Percentiles rank a stretch among this genome's conserved stretches.
Evolutionary conservation across 805 yeast species (phyloP).

Genomic region (Teunomyces funiuensis): DNA sequence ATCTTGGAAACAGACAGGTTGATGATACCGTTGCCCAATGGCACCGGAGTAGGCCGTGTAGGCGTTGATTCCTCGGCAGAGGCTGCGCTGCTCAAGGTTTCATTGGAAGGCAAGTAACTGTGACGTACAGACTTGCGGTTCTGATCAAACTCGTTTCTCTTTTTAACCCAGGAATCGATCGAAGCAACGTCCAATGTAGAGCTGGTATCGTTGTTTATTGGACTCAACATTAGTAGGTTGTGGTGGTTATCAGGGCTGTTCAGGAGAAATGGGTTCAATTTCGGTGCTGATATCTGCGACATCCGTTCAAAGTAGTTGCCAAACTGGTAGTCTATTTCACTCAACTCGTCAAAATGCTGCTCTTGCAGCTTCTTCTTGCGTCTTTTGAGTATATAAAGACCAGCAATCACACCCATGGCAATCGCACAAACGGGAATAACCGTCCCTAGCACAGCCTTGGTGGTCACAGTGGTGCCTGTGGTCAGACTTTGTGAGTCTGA

Average conservation of each 20-base stretch:
- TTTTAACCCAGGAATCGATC: constrained; percentile 52
- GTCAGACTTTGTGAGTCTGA: constrained; percentile 29
- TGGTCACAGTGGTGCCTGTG: constrained; percentile 18
- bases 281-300: constrained; percentile 4
- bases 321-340: constrained; percentile 29
- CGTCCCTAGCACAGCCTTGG: constrained; percentile 38
- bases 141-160: constrained; percentile 47
- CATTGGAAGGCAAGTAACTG: constrained; percentile 33
- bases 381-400: constrained; percentile 18
- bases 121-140: constrained; percentile 18
- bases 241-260: not conserved
- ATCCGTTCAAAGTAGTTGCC: constrained; percentile 27
- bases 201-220: constrained; percentile 27
- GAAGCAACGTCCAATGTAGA: constrained; percentile 48
- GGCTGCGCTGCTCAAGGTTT: constrained; percentile 15
- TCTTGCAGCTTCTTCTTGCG: constrained; percentile 16
- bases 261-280: constrained; percentile 7
- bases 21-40: constrained; percentile 7
- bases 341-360: constrained; percentile 17
- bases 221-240: constrained; percentile 2
- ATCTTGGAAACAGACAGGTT: constrained; percentile 19
- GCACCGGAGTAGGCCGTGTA: not conserved
- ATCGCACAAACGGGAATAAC: constrained; percentile 33
- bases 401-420: constrained; percentile 12
- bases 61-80: constrained; percentile 1